Evolutionary conservation across 2,329 filamentous ascomycete species (phyloP).

Genomic region (Neonectria faginata): DNA sequence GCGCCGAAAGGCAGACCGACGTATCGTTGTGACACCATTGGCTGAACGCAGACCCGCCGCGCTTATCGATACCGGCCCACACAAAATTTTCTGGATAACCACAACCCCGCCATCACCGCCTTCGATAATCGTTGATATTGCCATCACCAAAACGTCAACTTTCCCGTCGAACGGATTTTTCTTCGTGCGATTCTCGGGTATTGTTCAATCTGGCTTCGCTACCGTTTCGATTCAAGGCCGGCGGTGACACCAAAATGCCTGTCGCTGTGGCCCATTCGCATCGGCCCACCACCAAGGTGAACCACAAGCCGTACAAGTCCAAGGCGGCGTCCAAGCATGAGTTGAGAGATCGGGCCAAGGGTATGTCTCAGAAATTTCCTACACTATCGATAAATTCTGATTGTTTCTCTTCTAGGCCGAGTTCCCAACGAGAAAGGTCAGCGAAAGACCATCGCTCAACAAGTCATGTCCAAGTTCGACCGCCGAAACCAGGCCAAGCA

Average conservation of each 20-base stretch:
- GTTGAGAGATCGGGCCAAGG: slow-evolving; percentile 86
- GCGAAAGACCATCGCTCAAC: slow-evolving; percentile 92
- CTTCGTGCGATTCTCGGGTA: slow-evolving; percentile 6
- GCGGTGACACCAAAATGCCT: slow-evolving; percentile 80
- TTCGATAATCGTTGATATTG: slow-evolving; percentile 45
- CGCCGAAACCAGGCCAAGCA: slow-evolving; percentile 95
- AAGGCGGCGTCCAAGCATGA: slow-evolving; percentile 89
- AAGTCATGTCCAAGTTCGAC: slow-evolving; percentile 97
- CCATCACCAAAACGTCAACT: slow-evolving; percentile 38
- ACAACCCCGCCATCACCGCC: slow-evolving; percentile 53
- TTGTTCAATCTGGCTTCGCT: slow-evolving; percentile 72
- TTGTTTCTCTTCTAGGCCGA: slow-evolving; percentile 69
- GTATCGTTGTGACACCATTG: slow-evolving; percentile 48
- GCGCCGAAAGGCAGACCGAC: slow-evolving; percentile 35
- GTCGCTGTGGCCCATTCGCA: slow-evolving; percentile 83
- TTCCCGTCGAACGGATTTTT: slow-evolving; percentile 26
- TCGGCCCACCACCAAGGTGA: slow-evolving; percentile 88
- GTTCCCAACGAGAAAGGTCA: slow-evolving; percentile 77
- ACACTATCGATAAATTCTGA: slow-evolving; percentile 5
- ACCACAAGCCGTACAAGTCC: slow-evolving; percentile 93
- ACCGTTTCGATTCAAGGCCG: slow-evolving; percentile 90
- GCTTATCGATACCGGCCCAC: slow-evolving; percentile 53
- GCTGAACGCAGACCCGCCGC: slow-evolving; percentile 17
- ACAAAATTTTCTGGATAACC: slow-evolving; percentile 55
- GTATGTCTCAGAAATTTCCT: slow-evolving; percentile 56